Percentiles rank a stretch among this genome's conserved stretches.
Evolutionary conservation across 441 rosid genomes (phyloP).

Genomic region (Eruca vesicaria): DNA sequence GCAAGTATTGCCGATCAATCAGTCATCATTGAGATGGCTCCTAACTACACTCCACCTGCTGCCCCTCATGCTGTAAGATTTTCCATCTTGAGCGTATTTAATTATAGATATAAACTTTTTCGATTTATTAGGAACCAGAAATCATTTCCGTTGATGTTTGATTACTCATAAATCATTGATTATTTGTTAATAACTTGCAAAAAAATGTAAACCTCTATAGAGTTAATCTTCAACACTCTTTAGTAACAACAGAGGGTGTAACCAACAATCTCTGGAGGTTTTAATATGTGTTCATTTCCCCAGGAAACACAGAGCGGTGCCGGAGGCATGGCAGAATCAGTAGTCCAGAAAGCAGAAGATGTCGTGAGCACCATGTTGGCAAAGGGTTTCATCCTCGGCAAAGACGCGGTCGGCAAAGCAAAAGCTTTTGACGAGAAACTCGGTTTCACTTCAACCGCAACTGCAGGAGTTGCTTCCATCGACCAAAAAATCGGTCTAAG

Average conservation of each 20-base stretch:
- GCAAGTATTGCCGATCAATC: conserved; percentile 59
- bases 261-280: background rate
- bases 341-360: conserved; percentile 83
- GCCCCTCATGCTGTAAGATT: conserved; percentile 33
- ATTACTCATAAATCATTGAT: background rate
- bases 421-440: conserved; percentile 56
- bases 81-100: background rate
- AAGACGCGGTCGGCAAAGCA: conserved; percentile 89
- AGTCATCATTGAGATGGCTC: conserved; percentile 50
- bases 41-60: conserved; percentile 43
- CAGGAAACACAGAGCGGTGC: conserved; percentile 36
- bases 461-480: conserved; percentile 49
- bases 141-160: background rate
- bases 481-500: conserved; percentile 65
- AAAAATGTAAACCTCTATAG: background rate
- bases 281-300: background rate
- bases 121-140: background rate
- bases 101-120: background rate
- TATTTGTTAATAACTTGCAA: background rate
- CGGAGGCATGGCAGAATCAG: conserved; percentile 53
- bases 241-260: background rate
- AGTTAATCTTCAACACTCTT: background rate
- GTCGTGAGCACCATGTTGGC: conserved; percentile 91
- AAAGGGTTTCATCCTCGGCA: conserved; percentile 86
- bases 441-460: conserved; percentile 51